Evolutionary conservation across 2,329 filamentous ascomycete species (phyloP).

Genomic region (Cadophora sp.): DNA sequence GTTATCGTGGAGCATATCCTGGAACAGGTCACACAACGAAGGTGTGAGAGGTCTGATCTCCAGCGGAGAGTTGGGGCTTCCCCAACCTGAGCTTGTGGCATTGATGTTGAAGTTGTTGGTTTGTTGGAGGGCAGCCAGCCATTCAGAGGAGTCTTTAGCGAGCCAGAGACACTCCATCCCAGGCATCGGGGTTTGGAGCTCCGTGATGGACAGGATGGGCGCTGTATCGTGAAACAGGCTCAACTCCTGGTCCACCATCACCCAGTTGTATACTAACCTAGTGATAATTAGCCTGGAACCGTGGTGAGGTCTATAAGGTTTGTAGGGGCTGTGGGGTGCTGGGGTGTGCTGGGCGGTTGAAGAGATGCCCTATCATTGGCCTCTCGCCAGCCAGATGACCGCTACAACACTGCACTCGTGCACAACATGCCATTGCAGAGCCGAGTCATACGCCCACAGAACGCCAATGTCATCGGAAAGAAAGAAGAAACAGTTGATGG

Average conservation of each 20-base stretch:
- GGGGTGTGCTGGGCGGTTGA: too few species aligned
- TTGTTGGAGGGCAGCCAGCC: slow-evolving; percentile 64
- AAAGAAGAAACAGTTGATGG: background rate
- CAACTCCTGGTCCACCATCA: slow-evolving; percentile 76
- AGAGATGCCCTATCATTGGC: slow-evolving; percentile 5
- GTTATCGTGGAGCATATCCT: slow-evolving; percentile 70
- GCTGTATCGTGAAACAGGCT: slow-evolving; percentile 69
- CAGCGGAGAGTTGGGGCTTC: slow-evolving; percentile 58
- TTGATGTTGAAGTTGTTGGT: slow-evolving; percentile 56
- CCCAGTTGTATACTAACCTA: slow-evolving; percentile 75
- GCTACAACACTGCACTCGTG: background rate
- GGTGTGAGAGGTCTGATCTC: slow-evolving; percentile 58
- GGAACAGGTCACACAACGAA: slow-evolving; percentile 70
- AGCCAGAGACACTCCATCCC: slow-evolving; percentile 67
- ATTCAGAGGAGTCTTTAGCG: slow-evolving; percentile 62
- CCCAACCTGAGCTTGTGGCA: slow-evolving; percentile 43
- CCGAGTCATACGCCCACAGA: background rate
- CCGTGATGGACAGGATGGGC: slow-evolving; percentile 68
- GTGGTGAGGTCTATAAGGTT: background rate
- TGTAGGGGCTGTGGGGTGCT: background rate
- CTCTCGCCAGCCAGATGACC: slow-evolving; percentile 9
- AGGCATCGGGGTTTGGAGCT: slow-evolving; percentile 70
- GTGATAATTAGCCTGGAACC: slow-evolving; percentile 22
- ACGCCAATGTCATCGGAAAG: background rate
- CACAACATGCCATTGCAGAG: background rate